These are phyloP conservation scores for Alternaria dauci DNA, from an alignment of 2,329 filamentous ascomycete genomes.

Conservation along the genomic window DNA sequence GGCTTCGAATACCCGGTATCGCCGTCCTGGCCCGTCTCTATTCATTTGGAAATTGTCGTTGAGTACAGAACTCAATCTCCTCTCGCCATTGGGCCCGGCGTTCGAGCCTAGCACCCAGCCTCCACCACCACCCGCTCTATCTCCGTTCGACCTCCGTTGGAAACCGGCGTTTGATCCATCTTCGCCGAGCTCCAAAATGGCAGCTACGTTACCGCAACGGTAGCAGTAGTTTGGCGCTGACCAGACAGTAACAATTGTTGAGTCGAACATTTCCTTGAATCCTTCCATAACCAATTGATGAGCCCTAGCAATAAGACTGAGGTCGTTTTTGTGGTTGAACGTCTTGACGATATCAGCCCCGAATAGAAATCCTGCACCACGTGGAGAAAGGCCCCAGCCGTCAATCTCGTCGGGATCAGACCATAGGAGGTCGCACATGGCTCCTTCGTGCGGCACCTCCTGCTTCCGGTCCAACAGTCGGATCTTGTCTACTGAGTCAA, in stretches of 20 bases:
- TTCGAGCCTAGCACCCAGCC: slow-evolving; percentile 49
- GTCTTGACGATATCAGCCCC: slow-evolving; percentile 92
- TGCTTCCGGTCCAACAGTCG: slow-evolving; percentile 91
- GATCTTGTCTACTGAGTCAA: slow-evolving; percentile 96
- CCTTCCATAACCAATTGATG: slow-evolving; percentile 99
- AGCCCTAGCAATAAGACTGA: slow-evolving; percentile 89
- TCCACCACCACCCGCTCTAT: slow-evolving; percentile 59
- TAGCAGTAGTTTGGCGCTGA: slow-evolving; percentile 77
- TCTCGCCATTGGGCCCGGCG: slow-evolving; percentile 44
- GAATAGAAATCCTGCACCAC: slow-evolving; percentile 94
- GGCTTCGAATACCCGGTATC: slow-evolving; percentile 95
- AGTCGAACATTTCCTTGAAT: slow-evolving; percentile 96
- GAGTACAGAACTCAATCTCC: slow-evolving; percentile 49
- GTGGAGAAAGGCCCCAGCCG: slow-evolving; percentile 92
- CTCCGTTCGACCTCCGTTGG: slow-evolving; percentile 69
- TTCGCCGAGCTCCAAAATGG: slow-evolving; percentile 90
- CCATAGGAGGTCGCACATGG: slow-evolving; percentile 99
- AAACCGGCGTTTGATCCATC: slow-evolving; percentile 68
- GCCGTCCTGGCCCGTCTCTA: slow-evolving; percentile 76
- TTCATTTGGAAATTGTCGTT: slow-evolving; percentile 54
- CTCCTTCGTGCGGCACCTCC: slow-evolving; percentile 96
- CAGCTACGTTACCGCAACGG: slow-evolving; percentile 71
- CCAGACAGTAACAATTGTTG: slow-evolving; percentile 96
- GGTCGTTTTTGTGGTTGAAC: slow-evolving; percentile 94
- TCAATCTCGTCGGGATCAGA: slow-evolving; percentile 98